Evolutionary conservation across 352 stramenopile species (phyloP), one percentile per base, ranked within the genome.

Genomic region (Pythium monospermum): DNA sequence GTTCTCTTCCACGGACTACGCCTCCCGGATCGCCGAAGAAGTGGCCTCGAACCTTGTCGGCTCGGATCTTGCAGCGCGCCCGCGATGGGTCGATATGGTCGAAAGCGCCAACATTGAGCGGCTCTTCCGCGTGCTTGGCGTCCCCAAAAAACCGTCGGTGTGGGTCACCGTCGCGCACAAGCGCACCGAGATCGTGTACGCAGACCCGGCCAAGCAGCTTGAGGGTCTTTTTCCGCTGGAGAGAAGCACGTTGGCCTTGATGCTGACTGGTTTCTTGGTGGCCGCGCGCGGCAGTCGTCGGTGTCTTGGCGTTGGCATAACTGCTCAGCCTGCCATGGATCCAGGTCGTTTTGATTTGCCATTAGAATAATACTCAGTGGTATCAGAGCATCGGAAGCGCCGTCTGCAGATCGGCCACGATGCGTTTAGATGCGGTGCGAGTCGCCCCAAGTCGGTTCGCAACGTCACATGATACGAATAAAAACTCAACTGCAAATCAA

Each of bases 61-160:
- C 47, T 87, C 78, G 12, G 82, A 92, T 49, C 91, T 89, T 43
- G 76, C 79, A 11, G 89, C 78, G 27, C 91, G 82, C 39, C 82
- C 82, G 7, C 49, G 90, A 18, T 92, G 82, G 82, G 61, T 85
- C 31, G 60, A 87, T 49, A 55, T 89, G 44, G 83, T 92, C 25
- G 75, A 89, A 49, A 76, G 27, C 13, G 69, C 68, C 11, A 74
- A 86, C 43, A 70, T 90, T 19, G 63, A 76, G 25, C 57, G 75
- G 6, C 64, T 81, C 26, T 90, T 87, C 49, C 66, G 68, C 16
- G 68, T 91, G 8, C 64, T 89, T 23, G 60, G 85, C 8, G 61
- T 68, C 7, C 66, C 79, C 0, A 76, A 80, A 43, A 62, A 59
- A 19, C 31, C 68, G 13, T 75, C 71, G 7, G 73, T 92, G 26